Percentiles rank a stretch among this genome's conserved stretches.
phyloP scores from a whole-genome alignment of 2,329 filamentous ascomycete species.

The Xylariaceae sp. region DNA sequence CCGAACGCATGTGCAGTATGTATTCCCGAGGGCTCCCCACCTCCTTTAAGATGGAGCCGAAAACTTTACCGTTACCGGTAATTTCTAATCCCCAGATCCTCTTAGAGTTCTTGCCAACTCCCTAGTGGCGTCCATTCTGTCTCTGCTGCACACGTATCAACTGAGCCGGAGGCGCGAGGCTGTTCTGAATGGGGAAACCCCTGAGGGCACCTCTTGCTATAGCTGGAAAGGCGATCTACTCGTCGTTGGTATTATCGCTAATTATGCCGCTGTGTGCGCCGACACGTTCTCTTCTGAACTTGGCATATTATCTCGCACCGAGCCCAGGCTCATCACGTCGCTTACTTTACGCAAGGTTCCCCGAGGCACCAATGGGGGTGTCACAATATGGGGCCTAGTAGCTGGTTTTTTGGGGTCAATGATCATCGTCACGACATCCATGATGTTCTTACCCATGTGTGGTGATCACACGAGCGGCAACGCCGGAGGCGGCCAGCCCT shows the following conservation, averaged over 20 bases:
- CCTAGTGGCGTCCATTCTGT: constrained; percentile 64
- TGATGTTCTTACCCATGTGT: constrained; percentile 68
- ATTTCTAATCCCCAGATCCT: background rate
- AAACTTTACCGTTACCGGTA: background rate
- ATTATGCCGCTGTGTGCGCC: constrained; percentile 87
- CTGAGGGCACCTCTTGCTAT: constrained; percentile 48
- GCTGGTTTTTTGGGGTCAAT: constrained; percentile 73
- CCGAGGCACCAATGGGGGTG: constrained; percentile 88
- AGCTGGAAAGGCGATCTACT: constrained; percentile 60
- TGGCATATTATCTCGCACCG: constrained; percentile 74
- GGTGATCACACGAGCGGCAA: constrained; percentile 36
- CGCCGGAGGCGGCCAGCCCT: constrained; percentile 44
- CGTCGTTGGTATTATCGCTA: constrained; percentile 64
- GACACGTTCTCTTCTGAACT: constrained; percentile 96
- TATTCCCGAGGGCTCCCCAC: background rate
- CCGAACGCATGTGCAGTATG: constrained; percentile 69
- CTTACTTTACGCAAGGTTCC: constrained; percentile 72
- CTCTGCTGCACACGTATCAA: constrained; percentile 57
- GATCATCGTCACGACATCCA: constrained; percentile 62
- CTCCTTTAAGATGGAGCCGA: background rate
- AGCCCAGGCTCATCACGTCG: constrained; percentile 83
- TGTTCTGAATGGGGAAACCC: constrained; percentile 32
- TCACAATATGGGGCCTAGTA: constrained; percentile 68
- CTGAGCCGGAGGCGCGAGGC: constrained; percentile 46
- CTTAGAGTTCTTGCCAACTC: constrained; percentile 75